A percentile compares a stretch with the other conserved stretches of the same genome.
These are phyloP conservation scores for Arachis stenosperma DNA, from an alignment of 306 rosid species.

Conservation along the genomic window DNA sequence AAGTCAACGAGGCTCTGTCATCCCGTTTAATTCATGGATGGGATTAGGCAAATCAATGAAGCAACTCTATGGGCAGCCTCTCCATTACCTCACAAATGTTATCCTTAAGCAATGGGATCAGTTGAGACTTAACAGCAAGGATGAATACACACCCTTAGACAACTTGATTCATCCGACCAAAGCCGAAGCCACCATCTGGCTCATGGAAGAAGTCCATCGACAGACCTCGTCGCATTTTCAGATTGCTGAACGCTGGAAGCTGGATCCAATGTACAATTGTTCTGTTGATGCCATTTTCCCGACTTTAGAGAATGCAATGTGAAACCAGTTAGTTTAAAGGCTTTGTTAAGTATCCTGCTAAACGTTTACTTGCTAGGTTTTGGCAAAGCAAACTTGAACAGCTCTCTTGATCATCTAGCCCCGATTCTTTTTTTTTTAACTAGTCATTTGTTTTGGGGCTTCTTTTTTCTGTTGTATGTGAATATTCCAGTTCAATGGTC, in stretches of 20 bases:
- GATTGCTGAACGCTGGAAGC: conserved; percentile 72
- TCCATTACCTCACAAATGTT: conserved; percentile 89
- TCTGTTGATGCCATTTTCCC: conserved; percentile 84
- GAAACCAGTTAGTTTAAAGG: conserved; percentile 37
- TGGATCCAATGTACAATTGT: conserved; percentile 66
- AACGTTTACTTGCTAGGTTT: not conserved
- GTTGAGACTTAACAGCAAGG: conserved; percentile 64
- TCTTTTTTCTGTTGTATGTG: not conserved
- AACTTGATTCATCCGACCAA: conserved; percentile 77
- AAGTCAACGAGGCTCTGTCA: conserved; percentile 66
- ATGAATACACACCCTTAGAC: conserved; percentile 71
- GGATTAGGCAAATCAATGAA: conserved; percentile 85
- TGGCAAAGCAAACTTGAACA: conserved; percentile 8
- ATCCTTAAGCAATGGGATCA: conserved; percentile 90
- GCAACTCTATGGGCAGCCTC: conserved; percentile 81
- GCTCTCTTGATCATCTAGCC: conserved; percentile 16
- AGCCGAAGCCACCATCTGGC: conserved; percentile 91
- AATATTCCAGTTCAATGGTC: conserved; percentile 24
- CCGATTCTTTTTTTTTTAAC: not conserved
- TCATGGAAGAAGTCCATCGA: conserved; percentile 89
- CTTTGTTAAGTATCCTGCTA: conserved; percentile 31
- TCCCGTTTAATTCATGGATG: conserved; percentile 84
- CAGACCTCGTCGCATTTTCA: conserved; percentile 70
- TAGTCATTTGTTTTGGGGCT: conserved; percentile 7
- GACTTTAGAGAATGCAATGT: conserved; percentile 40